Conservation (phyloP, 305 asterid species). For the Solanum hybrid region DNA sequence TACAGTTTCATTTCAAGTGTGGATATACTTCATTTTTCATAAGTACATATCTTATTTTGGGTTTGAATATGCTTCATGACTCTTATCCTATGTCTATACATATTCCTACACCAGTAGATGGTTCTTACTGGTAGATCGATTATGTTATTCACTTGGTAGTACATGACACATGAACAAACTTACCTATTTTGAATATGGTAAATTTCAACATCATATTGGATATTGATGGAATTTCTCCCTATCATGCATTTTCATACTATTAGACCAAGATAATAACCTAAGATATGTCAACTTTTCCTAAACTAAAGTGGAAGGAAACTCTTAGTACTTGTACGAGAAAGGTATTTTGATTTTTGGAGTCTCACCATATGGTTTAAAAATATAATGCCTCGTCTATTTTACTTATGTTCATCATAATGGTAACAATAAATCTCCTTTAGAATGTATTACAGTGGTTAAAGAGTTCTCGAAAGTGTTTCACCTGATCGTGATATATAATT, state of each 20-base stretch:
- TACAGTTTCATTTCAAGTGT: background rate
- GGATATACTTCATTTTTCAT: background rate
- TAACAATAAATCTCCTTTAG: no score
- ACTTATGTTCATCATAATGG: background rate
- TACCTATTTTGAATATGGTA: background rate
- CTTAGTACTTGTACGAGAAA: background rate
- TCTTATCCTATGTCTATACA: background rate
- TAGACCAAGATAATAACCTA: background rate
- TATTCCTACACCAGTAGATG: background rate
- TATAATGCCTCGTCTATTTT: background rate
- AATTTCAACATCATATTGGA: background rate
- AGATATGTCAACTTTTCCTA: background rate
- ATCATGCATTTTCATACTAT: no score
- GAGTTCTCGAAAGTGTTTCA: background rate
- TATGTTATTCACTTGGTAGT: background rate
- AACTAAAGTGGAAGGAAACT: background rate
- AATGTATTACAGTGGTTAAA: background rate
- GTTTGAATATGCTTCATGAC: background rate
- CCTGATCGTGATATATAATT: background rate
- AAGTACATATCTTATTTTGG: background rate
- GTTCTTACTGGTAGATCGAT: background rate
- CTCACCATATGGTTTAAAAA: background rate
- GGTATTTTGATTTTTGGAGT: background rate
- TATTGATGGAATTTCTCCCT: no score
- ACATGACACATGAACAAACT: no score